Conservation (phyloP, 176 grass and related monocot genomes). For the Oryza brachyantha region DNA sequence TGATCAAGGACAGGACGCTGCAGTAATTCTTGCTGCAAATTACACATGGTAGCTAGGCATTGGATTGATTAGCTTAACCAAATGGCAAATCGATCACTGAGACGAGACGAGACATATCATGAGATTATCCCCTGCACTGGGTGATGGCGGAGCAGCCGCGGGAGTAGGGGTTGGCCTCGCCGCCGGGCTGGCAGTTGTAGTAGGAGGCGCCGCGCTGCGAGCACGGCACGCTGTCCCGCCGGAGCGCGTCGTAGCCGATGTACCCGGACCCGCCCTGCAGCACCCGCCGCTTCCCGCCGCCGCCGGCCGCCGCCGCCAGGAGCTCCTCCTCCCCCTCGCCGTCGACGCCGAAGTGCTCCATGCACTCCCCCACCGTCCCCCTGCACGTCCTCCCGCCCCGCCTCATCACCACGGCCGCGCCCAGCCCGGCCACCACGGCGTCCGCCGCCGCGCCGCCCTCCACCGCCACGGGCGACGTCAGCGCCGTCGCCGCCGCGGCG, state of each 20-base stretch:
- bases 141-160: constrained; percentile 71
- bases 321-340: constrained; percentile 27
- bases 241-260: constrained; percentile 79
- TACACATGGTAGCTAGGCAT: background rate
- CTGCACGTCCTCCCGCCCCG: constrained; percentile 35
- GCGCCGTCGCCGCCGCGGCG: background rate
- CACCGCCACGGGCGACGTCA: background rate
- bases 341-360: constrained; percentile 37
- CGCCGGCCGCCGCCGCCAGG: constrained; percentile 5
- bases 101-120: too few relatives aligned
- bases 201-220: constrained; percentile 71
- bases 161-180: constrained; percentile 61
- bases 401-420: constrained; percentile 16
- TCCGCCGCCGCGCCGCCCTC: background rate
- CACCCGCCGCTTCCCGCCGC: constrained; percentile 40
- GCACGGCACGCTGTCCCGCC: constrained; percentile 62
- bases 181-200: constrained; percentile 90
- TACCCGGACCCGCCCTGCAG: constrained; percentile 49
- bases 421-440: background rate
- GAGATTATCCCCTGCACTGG: constrained; percentile 48
- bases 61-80: background rate
- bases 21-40: background rate
- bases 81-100: background rate
- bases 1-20: background rate
- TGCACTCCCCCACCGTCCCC: constrained; percentile 49